phyloP scores from a whole-genome alignment of 1,284 basidiomycete genomes.

The Rhodotorula sp. region DNA sequence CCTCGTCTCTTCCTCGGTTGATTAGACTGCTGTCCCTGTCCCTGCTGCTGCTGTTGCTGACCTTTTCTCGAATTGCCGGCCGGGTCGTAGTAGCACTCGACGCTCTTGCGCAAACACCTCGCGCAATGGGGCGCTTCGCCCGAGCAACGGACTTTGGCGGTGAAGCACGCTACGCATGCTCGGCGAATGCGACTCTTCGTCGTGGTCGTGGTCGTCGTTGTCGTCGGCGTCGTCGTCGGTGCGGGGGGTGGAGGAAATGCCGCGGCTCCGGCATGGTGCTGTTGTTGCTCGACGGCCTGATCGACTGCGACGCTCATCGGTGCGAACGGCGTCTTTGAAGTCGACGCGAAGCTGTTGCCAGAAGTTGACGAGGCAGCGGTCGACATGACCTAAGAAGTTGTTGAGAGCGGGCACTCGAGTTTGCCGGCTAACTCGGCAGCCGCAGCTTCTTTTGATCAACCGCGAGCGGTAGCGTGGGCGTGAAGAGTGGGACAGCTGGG shows the following conservation, averaged over 20 bases:
- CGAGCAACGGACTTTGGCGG: constrained; percentile 11
- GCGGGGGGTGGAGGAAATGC: not conserved
- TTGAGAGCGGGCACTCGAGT: not conserved
- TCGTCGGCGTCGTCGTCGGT: too few species aligned
- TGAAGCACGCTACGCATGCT: constrained; percentile 16
- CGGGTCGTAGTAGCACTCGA: constrained; percentile 5
- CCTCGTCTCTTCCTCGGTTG: not conserved
- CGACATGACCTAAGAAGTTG: too few species aligned
- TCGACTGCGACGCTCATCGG: not conserved
- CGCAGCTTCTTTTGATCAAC: too few species aligned
- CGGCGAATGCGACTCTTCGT: not conserved
- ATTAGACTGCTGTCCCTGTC: not conserved
- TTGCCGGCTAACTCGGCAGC: not conserved
- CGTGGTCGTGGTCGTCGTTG: not conserved
- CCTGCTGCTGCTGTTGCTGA: not conserved
- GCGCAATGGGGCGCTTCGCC: constrained; percentile 8
- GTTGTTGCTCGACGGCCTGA: not conserved
- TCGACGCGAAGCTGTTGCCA: not conserved
- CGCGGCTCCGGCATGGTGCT: too few species aligned
- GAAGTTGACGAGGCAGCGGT: not conserved
- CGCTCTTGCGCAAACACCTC: not conserved
- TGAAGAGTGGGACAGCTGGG: not conserved
- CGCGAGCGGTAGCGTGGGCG: not conserved
- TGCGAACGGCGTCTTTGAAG: not conserved
- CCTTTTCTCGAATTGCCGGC: constrained; percentile 1